Base-by-base conservation (phyloP, 352 stramenopile species). In the Globisporangium echinulatum region DNA sequence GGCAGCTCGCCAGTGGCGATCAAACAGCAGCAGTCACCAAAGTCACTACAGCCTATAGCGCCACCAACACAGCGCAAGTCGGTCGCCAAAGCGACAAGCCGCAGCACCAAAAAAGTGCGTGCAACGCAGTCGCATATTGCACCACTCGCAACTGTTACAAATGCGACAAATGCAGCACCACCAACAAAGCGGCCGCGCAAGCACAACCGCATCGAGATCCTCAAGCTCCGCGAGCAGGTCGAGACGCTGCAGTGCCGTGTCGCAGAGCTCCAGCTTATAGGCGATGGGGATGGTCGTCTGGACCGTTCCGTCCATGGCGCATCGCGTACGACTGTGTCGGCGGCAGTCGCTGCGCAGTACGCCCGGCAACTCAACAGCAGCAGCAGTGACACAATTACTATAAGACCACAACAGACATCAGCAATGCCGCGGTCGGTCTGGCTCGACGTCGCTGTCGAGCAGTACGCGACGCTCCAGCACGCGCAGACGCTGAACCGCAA, bases 401-500 rank as follows among this genome's bases (percentile, higher is more conserved):
- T 19, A 19, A 19, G 17, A 19, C 17, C 17, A 8, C 14, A 7
- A 33, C n/a, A 14, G 19, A 19, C 9, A 6, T 9, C 1, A 1
- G 9, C 19, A 14, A 10, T 53, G 8, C 7, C 36, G 14, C 47
- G 44, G 6, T 74, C 67, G 0, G 64, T 80, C 7, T 86, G 76
- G 76, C 54, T 82, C 43, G 68, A 63, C 37, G 46, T 82, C 2
- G 76, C 76, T 14, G 74, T 65, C n/a, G 52, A 67, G 9, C 76
- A 86, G 53, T 80, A 72, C 58, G 63, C 61, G 15, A 63, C 75
- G 52, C 66, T 69, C 15, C 68, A 79, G 62, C 58, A 66, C 7
- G 71, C 74, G 0, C 70, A 82, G 51, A 56, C 69, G 19, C 61
- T 77, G 54, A 82, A 82, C 58, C 63, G 63, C 10, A 70, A 68